Conservation (phyloP, 768 basidiomycete genomes). For the Hygrophoropsis aurantiaca region DNA sequence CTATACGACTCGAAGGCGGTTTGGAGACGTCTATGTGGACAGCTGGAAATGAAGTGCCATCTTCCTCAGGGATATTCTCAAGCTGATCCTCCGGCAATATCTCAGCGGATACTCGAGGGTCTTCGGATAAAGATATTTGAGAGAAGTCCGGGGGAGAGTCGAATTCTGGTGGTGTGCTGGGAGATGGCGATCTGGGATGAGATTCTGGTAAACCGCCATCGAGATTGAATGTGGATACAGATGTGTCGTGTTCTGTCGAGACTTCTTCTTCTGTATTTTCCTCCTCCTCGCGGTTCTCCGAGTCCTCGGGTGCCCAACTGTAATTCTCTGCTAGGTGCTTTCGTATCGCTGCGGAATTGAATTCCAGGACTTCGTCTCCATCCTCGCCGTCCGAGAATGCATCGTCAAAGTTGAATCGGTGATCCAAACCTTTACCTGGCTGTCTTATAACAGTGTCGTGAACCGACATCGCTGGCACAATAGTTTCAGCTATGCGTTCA, state of each 20-base stretch:
- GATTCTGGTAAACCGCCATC: conserved; percentile 30
- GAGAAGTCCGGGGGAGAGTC: conserved; percentile 17
- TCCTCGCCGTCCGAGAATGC: conserved; percentile 65
- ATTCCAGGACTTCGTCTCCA: conserved; percentile 46
- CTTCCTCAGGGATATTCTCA: conserved; percentile 3
- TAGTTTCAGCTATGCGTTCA: no score
- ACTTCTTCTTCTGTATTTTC: conserved; percentile 33
- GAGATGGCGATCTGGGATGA: conserved; percentile 15
- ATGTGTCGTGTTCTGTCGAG: conserved; percentile 37
- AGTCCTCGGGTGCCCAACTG: conserved; percentile 34
- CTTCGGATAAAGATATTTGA: conserved; percentile 23
- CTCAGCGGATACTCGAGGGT: background rate
- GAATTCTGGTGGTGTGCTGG: conserved; percentile 16
- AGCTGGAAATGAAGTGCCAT: conserved; percentile 32
- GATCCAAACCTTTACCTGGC: conserved; percentile 21
- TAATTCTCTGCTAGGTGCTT: conserved; percentile 56
- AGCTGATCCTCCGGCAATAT: background rate
- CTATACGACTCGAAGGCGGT: conserved; percentile 30
- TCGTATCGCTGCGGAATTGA: conserved; percentile 62
- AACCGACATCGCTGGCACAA: conserved; percentile 11
- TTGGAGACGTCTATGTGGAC: conserved; percentile 47
- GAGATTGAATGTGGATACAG: conserved; percentile 61
- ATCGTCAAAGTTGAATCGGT: conserved; percentile 56
- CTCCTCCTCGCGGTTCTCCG: conserved; percentile 26
- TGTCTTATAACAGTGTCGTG: conserved; percentile 18